Base-by-base conservation (phyloP, 371 early-diverging fungal genomes). In the Mucor saturninus region DNA sequence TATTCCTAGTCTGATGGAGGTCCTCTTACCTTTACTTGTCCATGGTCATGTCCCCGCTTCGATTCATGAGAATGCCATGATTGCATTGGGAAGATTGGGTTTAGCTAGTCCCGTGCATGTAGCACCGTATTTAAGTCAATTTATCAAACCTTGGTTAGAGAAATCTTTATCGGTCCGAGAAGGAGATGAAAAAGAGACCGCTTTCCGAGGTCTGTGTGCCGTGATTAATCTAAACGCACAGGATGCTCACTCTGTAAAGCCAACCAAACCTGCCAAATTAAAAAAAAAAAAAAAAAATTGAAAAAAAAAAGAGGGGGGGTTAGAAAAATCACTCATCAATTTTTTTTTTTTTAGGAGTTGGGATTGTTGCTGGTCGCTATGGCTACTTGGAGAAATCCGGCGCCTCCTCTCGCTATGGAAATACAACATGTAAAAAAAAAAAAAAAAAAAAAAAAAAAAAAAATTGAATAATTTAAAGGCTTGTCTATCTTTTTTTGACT, bases 101-200 rank as follows among this genome's bases (percentile, higher is more conserved):
- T 60, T 87, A 6, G 91, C 89, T 3, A 85, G 82, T 70, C 92
- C 96, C 9, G 73, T 81, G 28, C 54, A 80, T 7, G 87, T 94
- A 9, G 88, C 93, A 54, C 86, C 87, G 39, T 83, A 87, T 62
- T 72, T 91, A 14, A 80, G 81, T 50, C 61, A 64, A 7, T 92
- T 93, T 74, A 82, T 84, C 21, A 80, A 82, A 68, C 74, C 83
- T 45, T 92, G 91, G 91, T 86, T 91, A 63, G 56, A 77, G 49
- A 81, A 83, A 28, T 78, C 92, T 39, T 39, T 82, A 14, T 65
- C 76, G 32, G 86, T 94, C 61, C 85, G 86, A 61, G 93, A 94
- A 72, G 93, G 93, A 57, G 83, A 87, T 2, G 96, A 96, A 69
- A 96, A 96, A 78, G 90, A 90, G 63, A 86, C 90, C 40, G 93